Base-by-base conservation (phyloP, 2,329 filamentous ascomycete genomes). In the Furcasterigmium furcatum region DNA sequence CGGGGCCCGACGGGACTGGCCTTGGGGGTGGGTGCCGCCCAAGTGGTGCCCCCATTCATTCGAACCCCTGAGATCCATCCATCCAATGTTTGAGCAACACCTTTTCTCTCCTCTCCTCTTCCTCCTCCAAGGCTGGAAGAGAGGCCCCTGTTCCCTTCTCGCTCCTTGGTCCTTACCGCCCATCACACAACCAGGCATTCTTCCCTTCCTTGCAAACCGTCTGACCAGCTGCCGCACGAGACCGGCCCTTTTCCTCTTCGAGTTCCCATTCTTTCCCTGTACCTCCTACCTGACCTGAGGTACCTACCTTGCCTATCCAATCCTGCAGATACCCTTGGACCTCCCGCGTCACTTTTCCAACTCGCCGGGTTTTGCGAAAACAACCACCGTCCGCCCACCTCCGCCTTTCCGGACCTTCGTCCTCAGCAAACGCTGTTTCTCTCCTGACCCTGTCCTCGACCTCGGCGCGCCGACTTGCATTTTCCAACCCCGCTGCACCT, bases 131-230 rank as follows among this genome's bases (percentile, higher is more conserved):
- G 32, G 32, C 32, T 27, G 24, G 24, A 27, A 6, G 24, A 27
- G 12, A 27, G 24, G 24, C 32, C 47, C 44, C 35, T 41, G 42
- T 30, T 44, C 44, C 41, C 21, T 32, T 41, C 32, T 29, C 39
- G 22, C 27, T 39, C 38, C 47, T 47, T 43, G 47, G 38, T 40
- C 45, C 29, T 43, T 35, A 40, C 36, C 46, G 42, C 21, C 42
- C 32, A 25, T 50, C 42, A 43, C 44, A 44, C 49, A 32, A 22
- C 39, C n/a, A n/a, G n/a, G n/a, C n/a, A n/a, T n/a, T 42, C 21
- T 39, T 22, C 36, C 42, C 30, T 32, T 30, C 34, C 16, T 20
- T 19, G 30, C 30, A 10, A 30, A 30, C 30, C 30, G n/a, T n/a
- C n/a, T n/a, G n/a, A n/a, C n/a, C n/a, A n/a, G n/a, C n/a, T n/a